Conservation (phyloP, 2,329 filamentous ascomycete species). For the Exophiala dermatitidis region DNA sequence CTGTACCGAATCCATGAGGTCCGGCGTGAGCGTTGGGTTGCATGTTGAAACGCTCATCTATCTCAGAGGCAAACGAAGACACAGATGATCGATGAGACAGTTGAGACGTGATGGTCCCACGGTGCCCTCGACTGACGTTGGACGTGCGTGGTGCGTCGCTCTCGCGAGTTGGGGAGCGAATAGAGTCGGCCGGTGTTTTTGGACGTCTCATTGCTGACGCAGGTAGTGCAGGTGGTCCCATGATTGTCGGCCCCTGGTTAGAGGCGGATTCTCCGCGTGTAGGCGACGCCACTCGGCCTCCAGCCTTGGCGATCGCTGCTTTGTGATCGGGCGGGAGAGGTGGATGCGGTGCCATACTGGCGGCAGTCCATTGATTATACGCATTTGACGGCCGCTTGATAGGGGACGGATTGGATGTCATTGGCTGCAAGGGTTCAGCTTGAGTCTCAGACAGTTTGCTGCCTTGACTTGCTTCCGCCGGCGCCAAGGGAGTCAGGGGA, state of each 20-base stretch:
- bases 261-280: slow-evolving; percentile 7
- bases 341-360: slow-evolving; percentile 45
- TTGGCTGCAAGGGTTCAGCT: neutral
- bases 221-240: slow-evolving; percentile 80
- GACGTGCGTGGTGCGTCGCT: slow-evolving; percentile 53
- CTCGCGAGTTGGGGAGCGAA: slow-evolving; percentile 42
- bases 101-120: slow-evolving; percentile 34
- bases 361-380: slow-evolving; percentile 54
- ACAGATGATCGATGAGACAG: slow-evolving; percentile 70
- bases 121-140: slow-evolving; percentile 25
- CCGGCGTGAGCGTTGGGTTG: slow-evolving; percentile 50
- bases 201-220: slow-evolving; percentile 66
- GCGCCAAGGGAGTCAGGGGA: slow-evolving; percentile 18
- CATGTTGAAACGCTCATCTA: slow-evolving; percentile 85
- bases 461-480: slow-evolving; percentile 2
- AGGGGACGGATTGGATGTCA: slow-evolving; percentile 27
- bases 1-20: slow-evolving; percentile 61
- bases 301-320: slow-evolving; percentile 73
- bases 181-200: slow-evolving; percentile 53
- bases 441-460: neutral
- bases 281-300: slow-evolving; percentile 48
- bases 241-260: slow-evolving; percentile 36
- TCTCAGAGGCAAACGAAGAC: slow-evolving; percentile 89
- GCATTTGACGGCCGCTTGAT: slow-evolving; percentile 63
- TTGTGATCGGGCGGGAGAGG: slow-evolving; percentile 77